phyloP scores from a whole-genome alignment of 352 stramenopile genomes.

The Globisporangium polare region DNA sequence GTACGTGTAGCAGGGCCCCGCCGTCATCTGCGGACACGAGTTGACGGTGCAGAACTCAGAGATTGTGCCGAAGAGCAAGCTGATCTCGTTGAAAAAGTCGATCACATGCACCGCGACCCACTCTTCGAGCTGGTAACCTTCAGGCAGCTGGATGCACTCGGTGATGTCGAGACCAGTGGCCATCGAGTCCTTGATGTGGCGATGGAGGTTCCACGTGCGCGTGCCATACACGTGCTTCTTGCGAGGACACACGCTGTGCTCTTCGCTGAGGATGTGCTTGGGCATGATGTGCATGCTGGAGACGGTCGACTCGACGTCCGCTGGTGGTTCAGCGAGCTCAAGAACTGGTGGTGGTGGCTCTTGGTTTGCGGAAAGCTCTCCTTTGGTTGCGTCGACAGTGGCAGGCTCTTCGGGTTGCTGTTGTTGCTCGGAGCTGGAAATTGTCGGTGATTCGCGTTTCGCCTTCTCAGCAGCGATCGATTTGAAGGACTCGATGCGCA shows the following conservation, averaged over 20 bases:
- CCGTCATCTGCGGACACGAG: constrained; percentile 69
- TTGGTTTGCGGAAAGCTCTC: not conserved
- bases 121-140: constrained; percentile 55
- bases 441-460: not conserved
- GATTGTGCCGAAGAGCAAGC: constrained; percentile 87
- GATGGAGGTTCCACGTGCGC: constrained; percentile 63
- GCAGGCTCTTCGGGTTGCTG: constrained; percentile 1
- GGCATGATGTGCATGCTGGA: constrained; percentile 29
- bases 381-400: not conserved
- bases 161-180: constrained; percentile 44
- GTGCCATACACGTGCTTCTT: constrained; percentile 58
- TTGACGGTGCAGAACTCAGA: constrained; percentile 71
- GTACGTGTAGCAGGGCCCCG: constrained; percentile 85
- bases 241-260: constrained; percentile 44
- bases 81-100: constrained; percentile 94
- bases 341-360: not conserved
- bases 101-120: constrained; percentile 78
- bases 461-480: not conserved
- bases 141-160: constrained; percentile 63
- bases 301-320: not conserved
- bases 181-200: constrained; percentile 69
- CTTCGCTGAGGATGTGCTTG: constrained; percentile 49
- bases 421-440: not conserved
- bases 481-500: constrained; percentile 10
- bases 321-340: not conserved